These are phyloP conservation scores for Striga hermonthica DNA, from an alignment of 305 asterid species.

Conservation along the genomic window DNA sequence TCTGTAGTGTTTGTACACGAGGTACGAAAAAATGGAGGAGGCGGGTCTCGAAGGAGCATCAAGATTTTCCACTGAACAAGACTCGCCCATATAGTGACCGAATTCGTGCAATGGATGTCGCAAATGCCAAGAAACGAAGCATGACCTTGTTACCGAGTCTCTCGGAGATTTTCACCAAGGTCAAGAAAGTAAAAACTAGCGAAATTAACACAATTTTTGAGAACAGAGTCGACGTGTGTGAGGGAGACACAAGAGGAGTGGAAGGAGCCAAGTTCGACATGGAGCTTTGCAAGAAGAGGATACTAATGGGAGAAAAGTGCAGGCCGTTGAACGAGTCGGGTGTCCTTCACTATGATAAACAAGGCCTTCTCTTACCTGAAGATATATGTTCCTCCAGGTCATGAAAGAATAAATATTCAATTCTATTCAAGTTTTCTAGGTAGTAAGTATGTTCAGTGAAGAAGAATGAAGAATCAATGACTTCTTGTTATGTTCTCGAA, in stretches of 20 bases:
- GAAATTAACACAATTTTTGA: conserved; percentile 23
- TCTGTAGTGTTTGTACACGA: conserved; percentile 10
- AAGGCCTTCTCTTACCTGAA: conserved; percentile 58
- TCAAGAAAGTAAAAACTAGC: not conserved
- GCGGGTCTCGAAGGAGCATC: not conserved
- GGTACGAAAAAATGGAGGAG: too few species aligned
- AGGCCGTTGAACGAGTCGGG: conserved; percentile 54
- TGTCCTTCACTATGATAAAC: conserved; percentile 50
- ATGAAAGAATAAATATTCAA: too few species aligned
- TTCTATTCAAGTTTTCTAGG: conserved; percentile 39
- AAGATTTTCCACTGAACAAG: not conserved
- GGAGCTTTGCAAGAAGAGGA: conserved; percentile 69
- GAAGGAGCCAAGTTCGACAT: conserved; percentile 14
- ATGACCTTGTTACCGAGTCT: conserved; percentile 9
- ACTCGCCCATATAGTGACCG: conserved; percentile 5
- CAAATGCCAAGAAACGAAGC: not conserved
- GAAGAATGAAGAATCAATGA: too few species aligned
- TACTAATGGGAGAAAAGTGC: conserved; percentile 68
- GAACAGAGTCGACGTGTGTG: conserved; percentile 2
- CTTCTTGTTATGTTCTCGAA: too few species aligned
- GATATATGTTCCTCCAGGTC: conserved; percentile 16
- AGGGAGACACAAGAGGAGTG: conserved; percentile 1
- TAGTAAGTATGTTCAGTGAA: conserved; percentile 39
- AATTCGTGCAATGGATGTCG: not conserved
- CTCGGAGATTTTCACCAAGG: conserved; percentile 28